Percentiles rank a stretch among this genome's conserved stretches.
These are phyloP conservation scores for Bipolaris oryzae DNA, from an alignment of 2,329 filamentous ascomycete genomes.

Conservation along the genomic window DNA sequence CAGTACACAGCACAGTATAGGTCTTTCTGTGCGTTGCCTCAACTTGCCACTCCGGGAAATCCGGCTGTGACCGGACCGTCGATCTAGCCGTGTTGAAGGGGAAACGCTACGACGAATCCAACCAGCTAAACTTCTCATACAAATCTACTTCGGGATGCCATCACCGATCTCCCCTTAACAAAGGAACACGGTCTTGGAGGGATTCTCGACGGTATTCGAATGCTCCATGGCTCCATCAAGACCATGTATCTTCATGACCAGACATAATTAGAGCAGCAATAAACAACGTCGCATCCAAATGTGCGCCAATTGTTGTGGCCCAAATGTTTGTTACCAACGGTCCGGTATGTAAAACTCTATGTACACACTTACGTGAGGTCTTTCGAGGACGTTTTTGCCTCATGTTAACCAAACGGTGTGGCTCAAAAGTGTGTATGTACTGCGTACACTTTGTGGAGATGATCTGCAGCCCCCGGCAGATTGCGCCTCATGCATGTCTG, in stretches of 20 bases:
- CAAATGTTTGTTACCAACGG: no score
- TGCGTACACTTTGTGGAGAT: neutral
- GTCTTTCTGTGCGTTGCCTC: neutral
- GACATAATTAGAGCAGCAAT: neutral
- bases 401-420: neutral
- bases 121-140: neutral
- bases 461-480: neutral
- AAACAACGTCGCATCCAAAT: neutral
- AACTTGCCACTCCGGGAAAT: neutral
- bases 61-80: neutral
- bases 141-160: neutral
- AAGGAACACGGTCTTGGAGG: neutral
- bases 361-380: neutral
- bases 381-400: neutral
- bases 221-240: neutral
- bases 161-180: neutral
- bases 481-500: neutral
- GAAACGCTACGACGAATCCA: neutral
- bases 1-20: no score
- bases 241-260: neutral
- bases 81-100: neutral
- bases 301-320: neutral
- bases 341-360: no score
- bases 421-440: neutral
- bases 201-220: neutral